These are phyloP conservation scores for Pichia cephalocereana DNA, from an alignment of 805 yeast species.

Conservation along the genomic window DNA sequence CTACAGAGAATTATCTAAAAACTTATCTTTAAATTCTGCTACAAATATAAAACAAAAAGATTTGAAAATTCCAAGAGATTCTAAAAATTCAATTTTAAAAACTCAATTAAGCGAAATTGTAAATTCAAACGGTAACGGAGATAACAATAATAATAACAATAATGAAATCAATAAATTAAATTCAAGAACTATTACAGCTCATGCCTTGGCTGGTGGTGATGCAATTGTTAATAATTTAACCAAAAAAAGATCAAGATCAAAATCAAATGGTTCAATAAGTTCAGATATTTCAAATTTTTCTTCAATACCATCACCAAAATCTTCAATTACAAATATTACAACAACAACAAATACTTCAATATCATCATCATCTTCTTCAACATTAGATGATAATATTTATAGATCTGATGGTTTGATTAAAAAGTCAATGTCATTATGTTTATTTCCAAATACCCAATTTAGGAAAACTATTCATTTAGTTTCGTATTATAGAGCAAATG, in stretches of 20 bases:
- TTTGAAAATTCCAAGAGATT: not conserved
- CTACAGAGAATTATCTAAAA: conserved; percentile 58
- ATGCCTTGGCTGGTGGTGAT: conserved; percentile 13
- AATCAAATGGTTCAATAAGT: too few species aligned
- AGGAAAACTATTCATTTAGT: conserved; percentile 58
- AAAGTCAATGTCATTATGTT: conserved; percentile 67
- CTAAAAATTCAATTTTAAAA: not conserved
- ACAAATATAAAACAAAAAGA: not conserved
- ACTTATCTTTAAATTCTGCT: not conserved
- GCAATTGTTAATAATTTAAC: not conserved
- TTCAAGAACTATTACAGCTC: conserved; percentile 8
- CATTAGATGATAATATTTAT: conserved; percentile 33
- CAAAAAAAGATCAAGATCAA: conserved; percentile 1
- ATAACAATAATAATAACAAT: not conserved
- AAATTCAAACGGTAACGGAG: too few species aligned
- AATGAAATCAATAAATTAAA: conserved; percentile 25
- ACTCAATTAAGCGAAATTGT: too few species aligned
- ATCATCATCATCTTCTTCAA: too few species aligned
- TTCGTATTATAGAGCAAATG: conserved; percentile 69
- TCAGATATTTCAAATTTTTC: too few species aligned
- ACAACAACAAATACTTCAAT: not conserved
- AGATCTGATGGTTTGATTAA: conserved; percentile 70
- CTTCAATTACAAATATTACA: not conserved
- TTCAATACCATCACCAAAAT: not conserved
- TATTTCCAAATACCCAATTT: conserved; percentile 23